phyloP scores from a whole-genome alignment of 345 rosid species.

The Gossypium sturtianum region DNA sequence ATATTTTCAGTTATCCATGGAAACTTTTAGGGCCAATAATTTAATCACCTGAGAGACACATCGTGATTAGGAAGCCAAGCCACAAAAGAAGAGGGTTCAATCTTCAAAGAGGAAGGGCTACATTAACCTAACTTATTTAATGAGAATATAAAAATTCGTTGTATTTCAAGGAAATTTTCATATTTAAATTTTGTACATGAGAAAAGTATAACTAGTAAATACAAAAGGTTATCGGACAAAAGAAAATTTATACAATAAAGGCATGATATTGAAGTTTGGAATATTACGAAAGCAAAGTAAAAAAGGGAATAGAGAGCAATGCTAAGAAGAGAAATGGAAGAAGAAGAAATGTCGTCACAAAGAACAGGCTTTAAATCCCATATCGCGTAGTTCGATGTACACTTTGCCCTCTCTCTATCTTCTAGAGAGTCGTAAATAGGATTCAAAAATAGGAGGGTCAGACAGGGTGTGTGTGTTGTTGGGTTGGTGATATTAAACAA shows the following conservation, averaged over 20 bases:
- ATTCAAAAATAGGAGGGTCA: conserved; percentile 30
- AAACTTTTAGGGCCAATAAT: conserved; percentile 40
- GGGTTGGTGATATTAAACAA: conserved; percentile 28
- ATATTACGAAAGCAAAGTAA: conserved; percentile 3
- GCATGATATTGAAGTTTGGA: conserved; percentile 36
- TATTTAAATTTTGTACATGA: too few species aligned
- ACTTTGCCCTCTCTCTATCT: conserved; percentile 23
- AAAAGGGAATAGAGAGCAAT: neutral
- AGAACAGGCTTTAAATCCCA: conserved; percentile 39
- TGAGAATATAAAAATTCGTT: too few species aligned
- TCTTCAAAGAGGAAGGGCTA: neutral
- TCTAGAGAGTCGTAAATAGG: conserved; percentile 32
- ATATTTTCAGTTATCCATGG: conserved; percentile 22
- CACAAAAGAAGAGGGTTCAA: neutral
- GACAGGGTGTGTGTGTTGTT: neutral
- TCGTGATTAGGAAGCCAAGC: conserved; percentile 29
- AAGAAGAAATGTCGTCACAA: conserved; percentile 37
- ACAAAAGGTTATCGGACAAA: too few species aligned
- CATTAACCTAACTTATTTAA: neutral
- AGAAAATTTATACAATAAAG: conserved; percentile 7
- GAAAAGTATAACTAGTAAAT: too few species aligned
- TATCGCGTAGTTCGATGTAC: conserved; percentile 43
- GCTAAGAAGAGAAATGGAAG: conserved; percentile 2
- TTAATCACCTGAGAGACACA: conserved; percentile 38
- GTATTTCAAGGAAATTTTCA: too few species aligned